Percentiles rank a stretch among this genome's conserved stretches.
These are phyloP conservation scores for Phytophthora chlamydospora DNA, from an alignment of 352 stramenopile genomes.

Conservation along the genomic window DNA sequence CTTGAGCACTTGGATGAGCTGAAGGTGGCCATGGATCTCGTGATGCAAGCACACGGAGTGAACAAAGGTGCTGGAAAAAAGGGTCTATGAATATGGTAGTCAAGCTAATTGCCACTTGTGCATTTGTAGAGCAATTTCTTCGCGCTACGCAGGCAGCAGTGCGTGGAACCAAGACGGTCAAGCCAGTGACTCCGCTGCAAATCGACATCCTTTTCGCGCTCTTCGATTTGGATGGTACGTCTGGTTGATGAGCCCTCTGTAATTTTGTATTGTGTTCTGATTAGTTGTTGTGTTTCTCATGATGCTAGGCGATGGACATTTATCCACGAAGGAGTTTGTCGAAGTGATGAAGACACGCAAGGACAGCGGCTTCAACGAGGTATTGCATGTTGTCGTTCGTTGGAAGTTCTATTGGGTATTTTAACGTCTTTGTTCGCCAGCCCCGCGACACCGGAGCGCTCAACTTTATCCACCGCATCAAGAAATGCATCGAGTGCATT, in stretches of 20 bases:
- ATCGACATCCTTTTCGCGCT: constrained; percentile 88
- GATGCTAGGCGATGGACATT: constrained; percentile 64
- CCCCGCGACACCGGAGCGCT: constrained; percentile 79
- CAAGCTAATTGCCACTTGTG: not conserved
- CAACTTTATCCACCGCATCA: constrained; percentile 67
- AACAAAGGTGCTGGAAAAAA: constrained; percentile 67
- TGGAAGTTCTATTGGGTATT: constrained; percentile 4
- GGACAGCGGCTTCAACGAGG: constrained; percentile 82
- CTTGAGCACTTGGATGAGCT: constrained; percentile 85
- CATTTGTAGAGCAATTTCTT: constrained; percentile 73
- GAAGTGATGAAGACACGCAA: constrained; percentile 89
- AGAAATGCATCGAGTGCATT: constrained; percentile 65
- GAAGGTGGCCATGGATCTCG: constrained; percentile 84
- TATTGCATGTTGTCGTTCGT: constrained; percentile 31
- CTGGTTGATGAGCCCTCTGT: not conserved
- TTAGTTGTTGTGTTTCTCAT: not conserved
- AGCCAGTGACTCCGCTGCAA: constrained; percentile 75
- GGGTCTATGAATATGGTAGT: not conserved
- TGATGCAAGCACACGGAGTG: constrained; percentile 82
- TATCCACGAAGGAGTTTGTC: constrained; percentile 86
- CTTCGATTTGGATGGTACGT: constrained; percentile 80
- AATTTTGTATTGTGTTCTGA: not conserved
- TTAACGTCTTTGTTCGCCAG: constrained; percentile 31
- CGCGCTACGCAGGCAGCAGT: constrained; percentile 73
- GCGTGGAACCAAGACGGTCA: constrained; percentile 57